Evolutionary conservation across 345 rosid species (phyloP).

Genomic region (Draba incana): DNA sequence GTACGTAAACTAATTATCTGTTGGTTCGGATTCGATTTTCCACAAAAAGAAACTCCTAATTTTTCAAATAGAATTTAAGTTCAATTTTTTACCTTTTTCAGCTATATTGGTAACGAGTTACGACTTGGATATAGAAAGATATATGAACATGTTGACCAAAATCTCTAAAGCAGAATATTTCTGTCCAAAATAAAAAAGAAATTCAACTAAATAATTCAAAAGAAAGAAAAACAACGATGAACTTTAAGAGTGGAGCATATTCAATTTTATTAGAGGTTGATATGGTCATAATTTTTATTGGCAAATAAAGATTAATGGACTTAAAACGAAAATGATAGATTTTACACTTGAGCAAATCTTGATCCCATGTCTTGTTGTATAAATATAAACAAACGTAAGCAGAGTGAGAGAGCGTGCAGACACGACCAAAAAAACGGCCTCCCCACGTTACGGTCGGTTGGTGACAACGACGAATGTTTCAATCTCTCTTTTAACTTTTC

Average conservation of each 20-base stretch:
- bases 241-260: neutral
- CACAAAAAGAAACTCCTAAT: no score
- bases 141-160: slow-evolving; percentile 19
- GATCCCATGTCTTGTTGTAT: slow-evolving; percentile 29
- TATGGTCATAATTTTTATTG: slow-evolving; percentile 15
- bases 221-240: neutral
- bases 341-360: slow-evolving; percentile 32
- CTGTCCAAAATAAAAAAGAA: neutral
- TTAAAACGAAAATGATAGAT: slow-evolving; percentile 6
- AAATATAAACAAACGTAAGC: slow-evolving; percentile 25
- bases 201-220: neutral
- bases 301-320: slow-evolving; percentile 14
- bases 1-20: no score
- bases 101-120: neutral
- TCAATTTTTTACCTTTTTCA: neutral
- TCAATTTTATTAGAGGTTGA: slow-evolving; percentile 18
- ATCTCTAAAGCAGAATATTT: neutral
- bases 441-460: slow-evolving; percentile 86
- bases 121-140: neutral
- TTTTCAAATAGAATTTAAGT: neutral
- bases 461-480: slow-evolving; percentile 40
- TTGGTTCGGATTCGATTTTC: no score
- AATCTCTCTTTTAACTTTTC: slow-evolving; percentile 36
- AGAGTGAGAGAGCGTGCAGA: slow-evolving; percentile 66
- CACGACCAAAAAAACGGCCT: slow-evolving; percentile 67